Evolutionary conservation across 129 eudicot genomes (phyloP), one percentile per base, ranked within the genome.

Genomic region (Ambrosia artemisiifolia): DNA sequence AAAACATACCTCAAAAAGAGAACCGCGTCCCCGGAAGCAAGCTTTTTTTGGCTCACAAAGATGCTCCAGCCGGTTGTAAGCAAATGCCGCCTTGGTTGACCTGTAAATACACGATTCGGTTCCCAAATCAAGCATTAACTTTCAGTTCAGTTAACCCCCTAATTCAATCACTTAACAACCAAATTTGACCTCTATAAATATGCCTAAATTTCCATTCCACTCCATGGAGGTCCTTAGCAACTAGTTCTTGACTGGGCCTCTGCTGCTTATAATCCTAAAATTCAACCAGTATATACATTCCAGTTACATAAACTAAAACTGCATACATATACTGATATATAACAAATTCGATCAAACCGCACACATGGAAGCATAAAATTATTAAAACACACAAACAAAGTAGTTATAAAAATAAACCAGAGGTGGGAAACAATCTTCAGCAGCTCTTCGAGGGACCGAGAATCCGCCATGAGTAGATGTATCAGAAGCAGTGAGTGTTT

Each of bases 391-490:
- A 20, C 62, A 62, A 49, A 77, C 28, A 70, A 67, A 36, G 43
- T 48, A 61, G 64, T 57, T 5, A 18, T 10, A 70, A 60, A 61
- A 6, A 20, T 18, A 47, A 67, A 92, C 96, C 89, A 92, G 83
- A 81, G 94, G 89, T 18, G 96, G 94, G 72, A 89, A 88, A 79
- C 96, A 92, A 51, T 87, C 98, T 85, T 86, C 94, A 13, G 94
- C 92, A 70, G 96, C 88, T 69, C 98, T 70, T 20, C 98, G 82
- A 48, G 98, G 98, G 65, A 92, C 98, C 11, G 98, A 92, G 75
- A 92, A 92, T 81, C 98, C 98, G 42, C 98, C 98, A 71, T 92
- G 98, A 32, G 96, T 92, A 75, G 96, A 89, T 55, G 98, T 92
- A 75, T 92, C 98, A 47, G 98, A 92, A 81, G 98, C 98, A 54